Percentiles rank a stretch among this genome's conserved stretches.
These are phyloP conservation scores for Hemisphaericaspora lyxosophila DNA, from an alignment of 1,139 yeast genomes.

Conservation along the genomic window DNA sequence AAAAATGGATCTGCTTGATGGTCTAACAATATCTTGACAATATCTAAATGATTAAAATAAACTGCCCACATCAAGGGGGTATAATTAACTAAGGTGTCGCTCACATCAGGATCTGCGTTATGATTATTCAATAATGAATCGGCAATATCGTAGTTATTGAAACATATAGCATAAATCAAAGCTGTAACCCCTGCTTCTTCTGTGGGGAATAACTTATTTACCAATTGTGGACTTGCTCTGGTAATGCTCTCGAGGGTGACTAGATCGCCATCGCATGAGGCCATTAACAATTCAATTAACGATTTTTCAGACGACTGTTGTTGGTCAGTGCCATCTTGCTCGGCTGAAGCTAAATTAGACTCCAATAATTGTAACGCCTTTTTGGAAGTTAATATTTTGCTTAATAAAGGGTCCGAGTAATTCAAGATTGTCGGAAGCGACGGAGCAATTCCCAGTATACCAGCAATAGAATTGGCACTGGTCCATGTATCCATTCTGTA, in stretches of 20 bases:
- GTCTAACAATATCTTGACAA: slow-evolving; percentile 35
- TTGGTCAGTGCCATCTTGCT: slow-evolving; percentile 7
- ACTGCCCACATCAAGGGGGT: slow-evolving; percentile 55
- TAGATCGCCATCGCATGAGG: slow-evolving; percentile 54
- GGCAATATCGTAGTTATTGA: slow-evolving; percentile 42
- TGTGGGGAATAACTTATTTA: slow-evolving; percentile 31
- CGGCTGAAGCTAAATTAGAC: slow-evolving; percentile 9
- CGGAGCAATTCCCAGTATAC: slow-evolving; percentile 8
- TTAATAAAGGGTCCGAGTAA: slow-evolving; percentile 36
- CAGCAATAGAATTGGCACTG: slow-evolving; percentile 8
- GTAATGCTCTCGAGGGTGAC: slow-evolving; percentile 40
- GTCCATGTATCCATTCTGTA: slow-evolving; percentile 23
- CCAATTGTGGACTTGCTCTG: slow-evolving; percentile 28
- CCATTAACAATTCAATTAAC: slow-evolving; percentile 38
- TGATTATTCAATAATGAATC: slow-evolving; percentile 40
- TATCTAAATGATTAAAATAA: slow-evolving; percentile 35
- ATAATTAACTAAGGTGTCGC: slow-evolving; percentile 33
- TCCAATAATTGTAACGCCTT: slow-evolving; percentile 37
- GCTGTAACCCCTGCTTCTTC: slow-evolving; percentile 49
- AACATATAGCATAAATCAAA: slow-evolving; percentile 53
- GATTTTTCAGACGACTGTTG: slow-evolving; percentile 13
- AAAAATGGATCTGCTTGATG: slow-evolving; percentile 45
- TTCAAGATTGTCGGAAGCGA: slow-evolving; percentile 4
- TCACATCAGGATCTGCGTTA: slow-evolving; percentile 39
- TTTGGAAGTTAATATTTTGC: slow-evolving; percentile 48